A percentile compares a stretch with the other conserved stretches of the same genome.
Evolutionary conservation across 805 yeast genomes (phyloP).

Genomic region (Wickerhamomyces rabaulensis): DNA sequence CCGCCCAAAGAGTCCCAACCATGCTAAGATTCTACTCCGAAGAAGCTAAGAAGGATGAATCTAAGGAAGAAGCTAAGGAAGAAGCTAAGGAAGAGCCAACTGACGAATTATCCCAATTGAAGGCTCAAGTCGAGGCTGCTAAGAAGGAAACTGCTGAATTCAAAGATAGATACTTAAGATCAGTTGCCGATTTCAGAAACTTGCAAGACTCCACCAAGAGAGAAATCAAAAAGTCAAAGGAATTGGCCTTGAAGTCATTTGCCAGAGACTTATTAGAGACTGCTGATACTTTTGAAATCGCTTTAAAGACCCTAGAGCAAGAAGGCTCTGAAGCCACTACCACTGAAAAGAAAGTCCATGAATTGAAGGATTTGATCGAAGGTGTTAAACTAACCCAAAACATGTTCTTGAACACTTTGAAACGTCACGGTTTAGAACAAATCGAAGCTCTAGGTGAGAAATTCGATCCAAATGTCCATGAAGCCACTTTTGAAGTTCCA

Average conservation of each 20-base stretch:
- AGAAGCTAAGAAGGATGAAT: slow-evolving; percentile 21
- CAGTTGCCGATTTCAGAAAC: slow-evolving; percentile 27
- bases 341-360: slow-evolving; percentile 25
- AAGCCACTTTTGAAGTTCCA: slow-evolving; percentile 47
- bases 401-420: slow-evolving; percentile 44
- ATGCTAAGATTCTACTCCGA: slow-evolving; percentile 23
- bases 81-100: slow-evolving; percentile 15
- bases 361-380: slow-evolving; percentile 43
- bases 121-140: slow-evolving; percentile 17
- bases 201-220: slow-evolving; percentile 26
- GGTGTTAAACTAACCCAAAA: slow-evolving; percentile 48
- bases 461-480: slow-evolving; percentile 50
- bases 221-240: slow-evolving; percentile 25
- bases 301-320: slow-evolving; percentile 21
- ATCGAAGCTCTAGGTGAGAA: slow-evolving; percentile 44
- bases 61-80: slow-evolving; percentile 7
- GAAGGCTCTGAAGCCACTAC: slow-evolving; percentile 18
- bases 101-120: slow-evolving; percentile 17
- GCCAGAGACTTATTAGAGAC: slow-evolving; percentile 25
- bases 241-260: slow-evolving; percentile 24
- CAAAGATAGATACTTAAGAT: slow-evolving; percentile 22
- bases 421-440: slow-evolving; percentile 43
- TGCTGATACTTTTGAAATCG: slow-evolving; percentile 26
- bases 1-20: slow-evolving; percentile 5
- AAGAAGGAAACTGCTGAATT: slow-evolving; percentile 24